phyloP scores from a whole-genome alignment of 306 rosid genomes.

The Ochetophila trinervis region DNA sequence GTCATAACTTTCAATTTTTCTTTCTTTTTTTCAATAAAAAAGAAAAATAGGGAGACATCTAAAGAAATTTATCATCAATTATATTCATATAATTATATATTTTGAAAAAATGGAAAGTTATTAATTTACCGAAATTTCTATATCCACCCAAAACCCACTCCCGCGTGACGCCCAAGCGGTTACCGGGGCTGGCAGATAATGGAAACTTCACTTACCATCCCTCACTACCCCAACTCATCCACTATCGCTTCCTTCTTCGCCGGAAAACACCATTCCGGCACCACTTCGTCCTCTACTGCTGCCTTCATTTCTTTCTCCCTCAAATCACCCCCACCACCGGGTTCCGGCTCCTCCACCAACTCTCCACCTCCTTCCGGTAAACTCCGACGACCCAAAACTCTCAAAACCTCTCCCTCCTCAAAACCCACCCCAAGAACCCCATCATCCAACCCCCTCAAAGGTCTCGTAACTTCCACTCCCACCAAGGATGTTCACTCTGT shows the following conservation, averaged over 20 bases:
- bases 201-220: slow-evolving; percentile 51
- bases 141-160: too few relatives aligned
- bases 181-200: slow-evolving; percentile 31
- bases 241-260: slow-evolving; percentile 21
- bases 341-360: slow-evolving; percentile 28
- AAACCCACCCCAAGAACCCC: slow-evolving; percentile 33
- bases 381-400: slow-evolving; percentile 72
- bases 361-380: slow-evolving; percentile 30
- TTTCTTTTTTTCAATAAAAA: too few relatives aligned
- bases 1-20: too few relatives aligned
- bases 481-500: slow-evolving; percentile 34
- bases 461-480: slow-evolving; percentile 24
- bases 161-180: too few relatives aligned
- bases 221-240: slow-evolving; percentile 35
- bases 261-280: slow-evolving; percentile 24
- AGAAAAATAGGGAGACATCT: too few relatives aligned
- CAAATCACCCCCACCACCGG: slow-evolving; percentile 38
- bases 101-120: too few relatives aligned
- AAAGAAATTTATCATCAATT: too few relatives aligned
- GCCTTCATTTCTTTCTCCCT: slow-evolving; percentile 39
- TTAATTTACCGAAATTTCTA: too few relatives aligned
- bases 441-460: slow-evolving; percentile 55
- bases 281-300: slow-evolving; percentile 17
- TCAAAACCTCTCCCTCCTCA: slow-evolving; percentile 28
- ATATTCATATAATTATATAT: too few relatives aligned